A percentile compares a stretch with the other conserved stretches of the same genome.
These are phyloP conservation scores for Hirschioporus abietinus DNA, from an alignment of 768 basidiomycete genomes.

Conservation along the genomic window DNA sequence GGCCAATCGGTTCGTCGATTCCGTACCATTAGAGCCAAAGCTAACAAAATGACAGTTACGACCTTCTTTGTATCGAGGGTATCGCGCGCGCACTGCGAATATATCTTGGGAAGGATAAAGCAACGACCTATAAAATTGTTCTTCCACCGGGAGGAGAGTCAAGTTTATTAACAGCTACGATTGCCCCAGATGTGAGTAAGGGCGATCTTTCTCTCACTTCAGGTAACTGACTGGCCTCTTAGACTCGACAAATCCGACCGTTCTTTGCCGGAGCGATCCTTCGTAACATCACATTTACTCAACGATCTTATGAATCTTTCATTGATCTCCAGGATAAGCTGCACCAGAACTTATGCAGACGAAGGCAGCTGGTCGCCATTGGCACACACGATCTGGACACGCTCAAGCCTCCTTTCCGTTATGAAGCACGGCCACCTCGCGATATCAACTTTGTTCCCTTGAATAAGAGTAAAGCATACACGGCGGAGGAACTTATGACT, in stretches of 20 bases:
- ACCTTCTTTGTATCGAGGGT: slow-evolving; percentile 95
- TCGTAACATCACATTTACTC: slow-evolving; percentile 85
- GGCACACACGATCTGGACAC: slow-evolving; percentile 97
- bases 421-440: slow-evolving; percentile 74
- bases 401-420: slow-evolving; percentile 81
- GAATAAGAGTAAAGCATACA: slow-evolving; percentile 72
- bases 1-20: slow-evolving; percentile 72
- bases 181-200: slow-evolving; percentile 64
- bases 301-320: slow-evolving; percentile 89
- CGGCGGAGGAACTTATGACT: slow-evolving; percentile 88
- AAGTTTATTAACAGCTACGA: slow-evolving; percentile 57
- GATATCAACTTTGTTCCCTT: slow-evolving; percentile 91
- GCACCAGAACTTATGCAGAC: slow-evolving; percentile 91
- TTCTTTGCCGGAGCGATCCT: slow-evolving; percentile 89
- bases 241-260: slow-evolving; percentile 83
- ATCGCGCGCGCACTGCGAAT: slow-evolving; percentile 80
- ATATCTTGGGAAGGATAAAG: slow-evolving; percentile 65
- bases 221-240: slow-evolving; percentile 1
- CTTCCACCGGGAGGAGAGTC: slow-evolving; percentile 65
- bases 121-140: slow-evolving; percentile 71
- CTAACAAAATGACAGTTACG: slow-evolving; percentile 58
- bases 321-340: slow-evolving; percentile 99
- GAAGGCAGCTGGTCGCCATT: slow-evolving; percentile 88
- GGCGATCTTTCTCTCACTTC: slow-evolving; percentile 4
- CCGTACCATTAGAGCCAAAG: background rate